Conservation (phyloP, 768 basidiomycete species). For the Termitomyces sp. region DNA sequence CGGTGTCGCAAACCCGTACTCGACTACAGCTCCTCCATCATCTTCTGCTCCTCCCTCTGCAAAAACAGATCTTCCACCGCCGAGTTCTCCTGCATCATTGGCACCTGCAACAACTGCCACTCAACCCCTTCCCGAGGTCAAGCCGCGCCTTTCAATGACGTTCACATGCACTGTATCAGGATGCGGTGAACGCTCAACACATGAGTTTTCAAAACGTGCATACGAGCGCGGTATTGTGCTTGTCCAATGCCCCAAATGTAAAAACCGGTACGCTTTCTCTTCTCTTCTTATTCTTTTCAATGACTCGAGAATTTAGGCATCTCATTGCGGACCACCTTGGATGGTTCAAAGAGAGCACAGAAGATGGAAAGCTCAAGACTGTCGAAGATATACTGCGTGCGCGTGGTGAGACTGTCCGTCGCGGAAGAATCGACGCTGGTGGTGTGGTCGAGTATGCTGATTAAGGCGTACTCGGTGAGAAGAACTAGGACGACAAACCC, state of each 20-base stretch:
- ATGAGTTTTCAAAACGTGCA: conserved; percentile 78
- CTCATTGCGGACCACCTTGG: conserved; percentile 87
- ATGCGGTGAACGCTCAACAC: conserved; percentile 76
- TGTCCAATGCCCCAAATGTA: conserved; percentile 86
- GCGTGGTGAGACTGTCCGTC: conserved; percentile 70
- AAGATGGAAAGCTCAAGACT: conserved; percentile 66
- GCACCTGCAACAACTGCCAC: conserved; percentile 12
- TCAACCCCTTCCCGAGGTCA: conserved; percentile 34
- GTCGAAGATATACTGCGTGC: conserved; percentile 77
- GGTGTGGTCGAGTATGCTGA: conserved; percentile 52
- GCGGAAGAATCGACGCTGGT: conserved; percentile 39
- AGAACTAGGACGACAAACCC: background rate
- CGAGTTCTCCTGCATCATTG: background rate
- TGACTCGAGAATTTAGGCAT: conserved; percentile 41
- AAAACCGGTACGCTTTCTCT: conserved; percentile 59
- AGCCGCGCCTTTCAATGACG: conserved; percentile 67
- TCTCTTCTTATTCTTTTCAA: background rate
- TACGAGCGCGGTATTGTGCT: conserved; percentile 89
- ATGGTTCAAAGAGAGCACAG: conserved; percentile 84
- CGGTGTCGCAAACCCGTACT: conserved; percentile 13
- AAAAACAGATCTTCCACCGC: background rate
- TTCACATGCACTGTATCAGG: conserved; percentile 80
- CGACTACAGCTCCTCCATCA: conserved; percentile 1
- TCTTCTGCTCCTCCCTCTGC: background rate
- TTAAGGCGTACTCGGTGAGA: background rate